Evolutionary conservation across 495 filamentous ascomycete species (phyloP), one percentile per base, ranked within the genome.

Genomic region (Neurospora hispaniola): DNA sequence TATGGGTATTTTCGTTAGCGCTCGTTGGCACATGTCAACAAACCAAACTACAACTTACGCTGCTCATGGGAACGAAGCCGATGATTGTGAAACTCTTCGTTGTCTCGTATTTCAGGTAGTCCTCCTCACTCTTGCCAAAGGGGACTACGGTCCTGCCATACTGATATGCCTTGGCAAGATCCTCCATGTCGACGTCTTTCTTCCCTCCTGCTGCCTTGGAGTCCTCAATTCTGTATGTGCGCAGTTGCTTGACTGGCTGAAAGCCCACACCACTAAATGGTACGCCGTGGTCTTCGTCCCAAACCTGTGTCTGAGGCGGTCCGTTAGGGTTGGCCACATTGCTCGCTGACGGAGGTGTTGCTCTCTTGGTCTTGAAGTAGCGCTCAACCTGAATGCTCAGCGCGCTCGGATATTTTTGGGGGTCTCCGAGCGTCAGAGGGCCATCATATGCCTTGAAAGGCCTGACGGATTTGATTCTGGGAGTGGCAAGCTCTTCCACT

Each of bases 111-210:
- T 89, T 92, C 3, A 92, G 94, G 70, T 97, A 86, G 69, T 92
- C 90, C 74, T 91, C 85, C 73, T 99, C 96, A 1, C 90, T 90
- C 74, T 92, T 90, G 75, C 87, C 91, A 76, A 99, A 97, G 74
- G 91, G 90, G 1, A 98, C 94, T 1, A 93, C 93, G 1, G 95
- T 97, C 46, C 93, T 87, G 71, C 96, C 96, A 80, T 98, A 99
- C 77, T 93, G 91, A 78, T 96, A 99, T 0, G 96, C 96, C 78
- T 93, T 97, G 42, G 92, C 94, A 43, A 98, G 85, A 42, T 96
- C 90, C 14, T 96, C 94, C 41, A 88, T 89, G 10, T 90, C 89
- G 41, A 99, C 90, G 70, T 98, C 94, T 71, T 86, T 86, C 82
- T 96, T 98, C 5, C 92, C 92, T 41, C 93, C 93, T 2, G 90